Evolutionary conservation across 192 early-diverging fungal species (phyloP).

Genomic region (Backusella morwellensis): DNA sequence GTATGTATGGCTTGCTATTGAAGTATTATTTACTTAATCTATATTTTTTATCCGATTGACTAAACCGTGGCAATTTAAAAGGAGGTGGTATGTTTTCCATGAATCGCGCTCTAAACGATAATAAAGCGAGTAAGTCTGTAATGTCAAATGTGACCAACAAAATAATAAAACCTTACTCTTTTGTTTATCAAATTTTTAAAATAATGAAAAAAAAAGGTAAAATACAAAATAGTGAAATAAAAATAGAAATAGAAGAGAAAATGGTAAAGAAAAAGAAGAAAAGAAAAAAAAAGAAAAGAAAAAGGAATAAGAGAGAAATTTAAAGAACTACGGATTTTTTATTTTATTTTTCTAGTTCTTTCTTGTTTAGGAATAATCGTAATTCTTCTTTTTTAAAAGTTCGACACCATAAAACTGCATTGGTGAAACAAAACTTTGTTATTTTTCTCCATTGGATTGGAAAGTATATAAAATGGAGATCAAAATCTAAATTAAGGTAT

Average conservation of each 20-base stretch:
- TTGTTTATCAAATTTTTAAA: not conserved
- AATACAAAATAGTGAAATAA: not conserved
- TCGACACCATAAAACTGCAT: too few relatives aligned
- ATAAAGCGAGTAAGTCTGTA: not conserved
- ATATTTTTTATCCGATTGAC: not conserved
- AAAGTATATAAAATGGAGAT: not conserved
- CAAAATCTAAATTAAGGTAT: not conserved
- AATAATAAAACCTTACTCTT: not conserved
- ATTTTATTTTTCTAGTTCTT: not conserved
- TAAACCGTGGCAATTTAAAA: not conserved
- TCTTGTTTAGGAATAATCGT: not conserved
- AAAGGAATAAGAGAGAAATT: not conserved
- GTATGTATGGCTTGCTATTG: not conserved
- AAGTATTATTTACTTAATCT: constrained; percentile 1
- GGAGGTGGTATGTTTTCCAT: not conserved
- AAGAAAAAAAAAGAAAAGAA: not conserved
- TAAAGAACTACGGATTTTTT: not conserved
- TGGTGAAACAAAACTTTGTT: too few relatives aligned
- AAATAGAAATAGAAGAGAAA: not conserved
- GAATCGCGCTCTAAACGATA: not conserved
- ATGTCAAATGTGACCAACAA: not conserved
- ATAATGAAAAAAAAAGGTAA: not conserved
- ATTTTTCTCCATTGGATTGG: not conserved
- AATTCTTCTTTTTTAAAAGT: not conserved
- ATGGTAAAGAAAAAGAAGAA: not conserved